phyloP scores from a whole-genome alignment of 225 moss, liverwort and hornwort genomes.

The Neckera pumila region DNA sequence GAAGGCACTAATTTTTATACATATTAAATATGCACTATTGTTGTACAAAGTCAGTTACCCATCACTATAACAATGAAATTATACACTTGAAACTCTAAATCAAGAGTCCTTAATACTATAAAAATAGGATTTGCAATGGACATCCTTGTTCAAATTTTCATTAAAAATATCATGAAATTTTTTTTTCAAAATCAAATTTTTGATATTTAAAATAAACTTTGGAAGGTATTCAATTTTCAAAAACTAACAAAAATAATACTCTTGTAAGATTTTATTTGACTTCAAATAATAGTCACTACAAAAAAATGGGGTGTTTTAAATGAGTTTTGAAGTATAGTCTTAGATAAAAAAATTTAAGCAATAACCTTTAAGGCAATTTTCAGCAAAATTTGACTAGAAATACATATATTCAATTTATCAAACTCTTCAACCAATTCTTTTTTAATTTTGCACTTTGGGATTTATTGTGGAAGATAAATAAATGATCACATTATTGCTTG shows the following conservation, averaged over 20 bases:
- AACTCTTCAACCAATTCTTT: not conserved
- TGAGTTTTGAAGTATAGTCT: too few species aligned
- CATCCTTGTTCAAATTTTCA: not conserved
- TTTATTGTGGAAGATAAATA: not conserved
- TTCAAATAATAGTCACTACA: not conserved
- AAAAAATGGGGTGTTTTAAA: too few species aligned
- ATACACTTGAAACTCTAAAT: not conserved
- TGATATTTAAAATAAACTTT: too few species aligned
- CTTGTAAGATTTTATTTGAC: not conserved
- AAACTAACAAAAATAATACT: not conserved
- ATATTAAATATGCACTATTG: not conserved
- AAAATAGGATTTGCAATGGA: too few species aligned
- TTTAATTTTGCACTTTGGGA: not conserved
- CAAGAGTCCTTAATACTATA: too few species aligned
- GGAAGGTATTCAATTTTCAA: too few species aligned
- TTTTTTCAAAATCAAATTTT: too few species aligned
- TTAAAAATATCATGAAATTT: too few species aligned
- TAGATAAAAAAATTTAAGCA: too few species aligned
- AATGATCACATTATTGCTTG: not conserved
- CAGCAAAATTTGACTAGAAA: too few species aligned
- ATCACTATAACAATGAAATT: not conserved
- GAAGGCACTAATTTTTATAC: not conserved
- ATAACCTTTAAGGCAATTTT: too few species aligned
- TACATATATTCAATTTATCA: too few species aligned
- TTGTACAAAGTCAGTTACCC: accelerated